Percentiles rank a stretch among this genome's conserved stretches.
Conservation (phyloP, 495 filamentous ascomycete genomes). For the Aspergillus conjunctus region DNA sequence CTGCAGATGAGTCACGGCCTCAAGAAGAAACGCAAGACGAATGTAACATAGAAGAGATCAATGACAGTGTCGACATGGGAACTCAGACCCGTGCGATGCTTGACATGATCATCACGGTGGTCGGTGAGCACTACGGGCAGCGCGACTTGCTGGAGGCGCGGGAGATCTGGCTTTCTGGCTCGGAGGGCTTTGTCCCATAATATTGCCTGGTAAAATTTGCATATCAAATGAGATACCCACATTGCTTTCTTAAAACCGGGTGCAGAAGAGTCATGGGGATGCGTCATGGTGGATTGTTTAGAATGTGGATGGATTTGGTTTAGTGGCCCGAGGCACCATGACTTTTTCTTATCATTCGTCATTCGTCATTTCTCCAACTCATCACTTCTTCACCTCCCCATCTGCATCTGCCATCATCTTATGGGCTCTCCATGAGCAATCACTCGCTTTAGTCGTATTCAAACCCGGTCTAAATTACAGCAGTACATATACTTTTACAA, state of each 20-base stretch:
- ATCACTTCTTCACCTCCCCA: not conserved
- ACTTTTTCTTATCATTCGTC: not conserved
- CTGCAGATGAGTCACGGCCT: conserved; percentile 13
- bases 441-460: not conserved
- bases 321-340: not conserved
- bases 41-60: conserved; percentile 1
- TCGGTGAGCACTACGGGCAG: conserved; percentile 90
- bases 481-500: not conserved
- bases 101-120: conserved; percentile 90
- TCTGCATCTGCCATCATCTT: not conserved
- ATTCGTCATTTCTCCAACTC: conserved; percentile 6
- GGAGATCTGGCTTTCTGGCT: conserved; percentile 44
- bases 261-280: not conserved
- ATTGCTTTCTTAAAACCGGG: not conserved
- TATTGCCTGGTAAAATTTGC: too few species aligned
- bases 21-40: conserved; percentile 5
- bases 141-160: conserved; percentile 78
- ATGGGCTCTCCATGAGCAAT: not conserved
- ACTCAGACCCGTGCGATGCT: conserved; percentile 56
- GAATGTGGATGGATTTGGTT: not conserved
- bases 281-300: not conserved
- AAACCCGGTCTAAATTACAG: not conserved
- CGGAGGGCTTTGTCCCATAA: not conserved
- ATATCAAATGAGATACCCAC: conserved; percentile 12
- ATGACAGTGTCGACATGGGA: conserved; percentile 22